Base-by-base conservation (phyloP, 306 rosid species). In the Alnus glutinosa region DNA sequence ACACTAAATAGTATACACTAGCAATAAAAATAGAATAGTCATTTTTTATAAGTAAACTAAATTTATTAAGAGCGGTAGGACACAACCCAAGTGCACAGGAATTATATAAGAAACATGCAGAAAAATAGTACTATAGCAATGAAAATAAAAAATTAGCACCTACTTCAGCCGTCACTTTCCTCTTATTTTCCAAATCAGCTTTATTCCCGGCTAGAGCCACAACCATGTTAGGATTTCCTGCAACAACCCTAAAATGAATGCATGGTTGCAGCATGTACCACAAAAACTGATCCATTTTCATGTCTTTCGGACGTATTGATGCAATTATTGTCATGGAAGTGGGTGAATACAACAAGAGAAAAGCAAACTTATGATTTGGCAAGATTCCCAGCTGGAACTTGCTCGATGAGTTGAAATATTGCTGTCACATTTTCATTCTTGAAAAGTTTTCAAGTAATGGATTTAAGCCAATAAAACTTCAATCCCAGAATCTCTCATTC, bases 181-280 rank as follows among this genome's bases (percentile, higher is more conserved):
- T 86, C 79, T 84, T 88, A 48, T 88, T 88, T 84, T 88, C 92
- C 84, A 88, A 82, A 75, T 88, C 92, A 80, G 85, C 81, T 82
- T 88, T 88, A 83, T 88, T 88, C 50, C 92, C 92, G 75, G 92
- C 89, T 61, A 88, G 76, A 68, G 89, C 92, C 86, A 86, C 72
- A 78, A 88, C 92, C 92, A 86, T 82, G 82, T 80, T 86, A 28
- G 92, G 89, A 74, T 88, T 88, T 52, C 92, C 92, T 88, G 82
- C n/a, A 84, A 80, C 81, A 75, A 72, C 50, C 71, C 34, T n/a
- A 57, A 67, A 70, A 57, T 37, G 55, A 81, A 55, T 14, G 52
- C 59, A 81, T 66, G 49, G 34, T 55, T 23, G 66, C 34, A 16
- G 76, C 72, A 83, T 44, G 70, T 42, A 64, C 52, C 42, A 49